These are phyloP conservation scores for Annulohypoxylon stygium DNA, from an alignment of 495 filamentous ascomycete genomes.

Conservation along the genomic window DNA sequence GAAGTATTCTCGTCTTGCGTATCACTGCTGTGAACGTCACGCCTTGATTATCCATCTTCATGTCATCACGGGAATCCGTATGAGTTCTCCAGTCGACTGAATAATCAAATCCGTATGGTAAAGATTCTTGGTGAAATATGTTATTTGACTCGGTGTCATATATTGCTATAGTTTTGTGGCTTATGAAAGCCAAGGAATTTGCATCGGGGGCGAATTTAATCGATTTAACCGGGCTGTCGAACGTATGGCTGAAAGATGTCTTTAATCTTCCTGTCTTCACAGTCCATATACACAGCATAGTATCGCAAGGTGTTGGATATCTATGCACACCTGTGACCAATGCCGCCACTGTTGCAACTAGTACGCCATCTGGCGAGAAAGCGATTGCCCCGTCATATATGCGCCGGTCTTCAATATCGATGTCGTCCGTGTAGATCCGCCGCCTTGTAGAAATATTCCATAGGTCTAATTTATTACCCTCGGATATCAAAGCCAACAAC, in stretches of 20 bases:
- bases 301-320: too few species aligned
- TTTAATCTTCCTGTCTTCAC: too few species aligned
- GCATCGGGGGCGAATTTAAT: background rate
- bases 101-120: background rate
- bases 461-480: background rate
- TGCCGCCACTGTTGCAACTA: background rate
- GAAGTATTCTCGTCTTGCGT: too few species aligned
- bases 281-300: too few species aligned
- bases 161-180: background rate
- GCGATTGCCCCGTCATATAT: background rate
- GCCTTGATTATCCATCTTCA: too few species aligned
- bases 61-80: too few species aligned
- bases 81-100: background rate
- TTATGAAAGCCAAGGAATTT: background rate
- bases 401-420: background rate
- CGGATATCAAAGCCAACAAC: constrained; percentile 12
- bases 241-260: too few species aligned
- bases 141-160: background rate
- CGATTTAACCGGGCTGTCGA: background rate
- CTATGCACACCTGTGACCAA: too few species aligned
- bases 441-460: constrained; percentile 19
- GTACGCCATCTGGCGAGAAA: constrained; percentile 8
- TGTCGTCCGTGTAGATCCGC: background rate
- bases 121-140: background rate
- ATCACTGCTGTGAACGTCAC: too few species aligned